These are phyloP conservation scores for Biscogniauxia mediterranea DNA, from an alignment of 2,329 filamentous ascomycete genomes.

Conservation along the genomic window DNA sequence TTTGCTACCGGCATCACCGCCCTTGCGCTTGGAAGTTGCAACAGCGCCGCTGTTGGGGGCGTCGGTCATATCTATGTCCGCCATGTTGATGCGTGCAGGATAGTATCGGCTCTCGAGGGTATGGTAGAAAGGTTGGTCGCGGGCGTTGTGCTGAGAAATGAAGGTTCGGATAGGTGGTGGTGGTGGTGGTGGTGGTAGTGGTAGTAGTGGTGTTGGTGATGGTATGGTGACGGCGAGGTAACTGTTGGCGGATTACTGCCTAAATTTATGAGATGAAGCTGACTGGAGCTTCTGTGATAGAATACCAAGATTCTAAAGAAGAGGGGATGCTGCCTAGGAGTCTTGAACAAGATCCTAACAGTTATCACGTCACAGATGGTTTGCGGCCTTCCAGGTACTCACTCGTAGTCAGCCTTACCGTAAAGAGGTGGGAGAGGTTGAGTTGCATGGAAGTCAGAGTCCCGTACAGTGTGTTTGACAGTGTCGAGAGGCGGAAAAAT, in stretches of 20 bases:
- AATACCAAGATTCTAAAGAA: background rate
- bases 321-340: background rate
- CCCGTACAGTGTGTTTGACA: background rate
- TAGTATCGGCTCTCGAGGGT: background rate
- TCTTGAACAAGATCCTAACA: background rate
- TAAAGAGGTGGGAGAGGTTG: too few relatives aligned
- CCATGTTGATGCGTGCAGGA: slow-evolving; percentile 56
- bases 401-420: background rate
- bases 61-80: slow-evolving; percentile 96
- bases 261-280: too few relatives aligned
- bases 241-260: too few relatives aligned
- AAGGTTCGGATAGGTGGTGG: background rate
- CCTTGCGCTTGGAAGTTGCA: slow-evolving; percentile 50
- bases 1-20: slow-evolving; percentile 48
- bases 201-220: too few relatives aligned
- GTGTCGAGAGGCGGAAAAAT: background rate
- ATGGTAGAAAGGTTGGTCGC: background rate
- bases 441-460: background rate
- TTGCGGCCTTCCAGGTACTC: slow-evolving; percentile 1
- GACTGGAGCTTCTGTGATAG: background rate
- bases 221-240: too few relatives aligned
- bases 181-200: too few relatives aligned
- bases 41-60: slow-evolving; percentile 56
- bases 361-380: slow-evolving; percentile 2
- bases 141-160: background rate